Conservation (phyloP, 768 basidiomycete genomes). For the Lentinula boryana region DNA sequence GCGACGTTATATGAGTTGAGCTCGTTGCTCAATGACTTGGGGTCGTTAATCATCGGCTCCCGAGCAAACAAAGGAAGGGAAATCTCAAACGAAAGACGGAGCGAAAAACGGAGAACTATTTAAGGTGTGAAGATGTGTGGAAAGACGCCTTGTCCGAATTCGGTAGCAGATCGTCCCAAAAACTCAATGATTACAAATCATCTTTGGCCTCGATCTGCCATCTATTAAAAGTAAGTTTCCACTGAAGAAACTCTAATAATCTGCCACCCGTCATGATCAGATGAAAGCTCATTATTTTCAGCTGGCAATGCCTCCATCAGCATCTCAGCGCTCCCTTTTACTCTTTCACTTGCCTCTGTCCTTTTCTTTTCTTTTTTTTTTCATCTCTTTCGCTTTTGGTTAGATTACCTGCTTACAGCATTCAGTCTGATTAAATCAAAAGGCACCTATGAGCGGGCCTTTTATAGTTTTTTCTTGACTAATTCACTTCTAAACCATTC, state of each 20-base stretch:
- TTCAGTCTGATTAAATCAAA: not conserved
- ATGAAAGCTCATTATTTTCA: not conserved
- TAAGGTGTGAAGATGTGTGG: constrained; percentile 1
- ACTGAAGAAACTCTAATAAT: not conserved
- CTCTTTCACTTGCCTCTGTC: constrained; percentile 16
- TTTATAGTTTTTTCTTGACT: not conserved
- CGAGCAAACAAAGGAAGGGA: not conserved
- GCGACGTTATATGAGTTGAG: constrained; percentile 58
- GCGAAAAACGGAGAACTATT: constrained; percentile 7
- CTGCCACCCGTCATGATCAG: not conserved
- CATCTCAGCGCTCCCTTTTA: not conserved
- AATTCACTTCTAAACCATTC: not conserved
- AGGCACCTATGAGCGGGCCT: not conserved
- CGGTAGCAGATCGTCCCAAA: not conserved
- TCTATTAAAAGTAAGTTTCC: not conserved
- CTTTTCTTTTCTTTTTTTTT: constrained; percentile 2
- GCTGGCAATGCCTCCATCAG: not conserved
- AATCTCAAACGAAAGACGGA: constrained; percentile 8
- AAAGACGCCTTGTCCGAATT: not conserved
- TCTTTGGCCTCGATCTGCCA: constrained; percentile 5
- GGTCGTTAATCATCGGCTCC: constrained; percentile 53
- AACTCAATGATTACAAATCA: not conserved
- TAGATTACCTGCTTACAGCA: constrained; percentile 9
- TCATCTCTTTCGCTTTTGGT: constrained; percentile 7
- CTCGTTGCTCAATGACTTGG: constrained; percentile 29